Evolutionary conservation across 495 filamentous ascomycete genomes (phyloP).

Genomic region (Tuber aestivum): DNA sequence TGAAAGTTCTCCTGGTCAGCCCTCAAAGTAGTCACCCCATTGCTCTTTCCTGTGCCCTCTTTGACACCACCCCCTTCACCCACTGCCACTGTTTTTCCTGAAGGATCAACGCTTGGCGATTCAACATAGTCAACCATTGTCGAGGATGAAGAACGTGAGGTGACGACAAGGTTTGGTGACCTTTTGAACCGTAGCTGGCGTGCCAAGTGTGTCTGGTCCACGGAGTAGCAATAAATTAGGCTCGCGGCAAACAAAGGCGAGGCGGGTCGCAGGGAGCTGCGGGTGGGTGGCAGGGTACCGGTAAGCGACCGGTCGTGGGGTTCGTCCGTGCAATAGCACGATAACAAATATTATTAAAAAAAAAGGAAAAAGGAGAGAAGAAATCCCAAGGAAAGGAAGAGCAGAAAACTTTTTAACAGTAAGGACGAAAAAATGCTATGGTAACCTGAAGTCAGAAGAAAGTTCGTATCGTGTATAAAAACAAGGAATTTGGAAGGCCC

Average conservation of each 20-base stretch:
- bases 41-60: not conserved
- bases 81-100: not conserved
- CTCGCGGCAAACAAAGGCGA: not conserved
- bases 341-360: not conserved
- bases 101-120: not conserved
- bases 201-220: not conserved
- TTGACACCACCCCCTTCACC: not conserved
- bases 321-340: not conserved
- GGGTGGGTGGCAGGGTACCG: not conserved
- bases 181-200: not conserved
- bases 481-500: not conserved
- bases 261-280: not conserved
- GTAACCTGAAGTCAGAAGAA: not conserved
- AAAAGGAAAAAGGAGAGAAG: not conserved
- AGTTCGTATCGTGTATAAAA: not conserved
- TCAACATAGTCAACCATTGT: not conserved
- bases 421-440: not conserved
- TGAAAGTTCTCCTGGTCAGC: not conserved
- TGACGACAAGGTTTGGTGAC: not conserved
- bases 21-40: not conserved
- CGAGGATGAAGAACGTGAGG: not conserved
- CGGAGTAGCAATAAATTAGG: not conserved
- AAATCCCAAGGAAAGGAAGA: not conserved
- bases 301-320: not conserved
- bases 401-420: not conserved